These are phyloP conservation scores for Solanum dulcamara DNA, from an alignment of 257 asterid species.

Conservation along the genomic window DNA sequence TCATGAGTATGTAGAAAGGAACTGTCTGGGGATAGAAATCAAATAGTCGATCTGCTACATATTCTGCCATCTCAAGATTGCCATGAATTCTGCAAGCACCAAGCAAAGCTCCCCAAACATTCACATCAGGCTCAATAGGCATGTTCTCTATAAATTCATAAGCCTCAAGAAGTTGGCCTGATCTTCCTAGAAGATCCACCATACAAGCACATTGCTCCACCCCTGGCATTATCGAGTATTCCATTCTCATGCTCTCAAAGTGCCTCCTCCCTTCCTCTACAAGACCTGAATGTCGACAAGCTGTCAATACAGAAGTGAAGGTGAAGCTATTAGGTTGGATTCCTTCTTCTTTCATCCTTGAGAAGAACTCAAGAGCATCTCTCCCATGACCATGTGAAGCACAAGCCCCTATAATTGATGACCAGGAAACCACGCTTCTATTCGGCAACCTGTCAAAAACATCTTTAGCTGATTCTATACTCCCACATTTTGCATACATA, in stretches of 20 bases:
- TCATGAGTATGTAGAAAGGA: constrained; percentile 6
- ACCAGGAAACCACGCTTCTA: constrained; percentile 9
- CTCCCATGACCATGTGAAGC: constrained; percentile 10
- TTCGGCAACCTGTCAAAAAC: constrained; percentile 2
- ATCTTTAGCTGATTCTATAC: constrained; percentile 1
- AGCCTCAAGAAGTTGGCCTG: constrained; percentile 7
- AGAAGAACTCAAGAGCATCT: constrained; percentile 7
- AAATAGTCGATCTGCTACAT: constrained; percentile 3
- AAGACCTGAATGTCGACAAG: constrained; percentile 15
- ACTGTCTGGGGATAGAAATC: background rate
- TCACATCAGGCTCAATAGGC: constrained; percentile 2
- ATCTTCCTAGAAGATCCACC: constrained; percentile 15
- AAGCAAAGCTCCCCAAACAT: constrained; percentile 15
- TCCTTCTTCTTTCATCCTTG: constrained; percentile 8
- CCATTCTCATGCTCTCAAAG: constrained; percentile 8
- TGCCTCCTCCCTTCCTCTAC: constrained; percentile 10
- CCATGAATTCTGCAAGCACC: constrained; percentile 14
- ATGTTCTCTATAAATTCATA: constrained; percentile 7
- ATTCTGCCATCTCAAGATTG: constrained; percentile 9
- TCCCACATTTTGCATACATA: constrained; percentile 17
- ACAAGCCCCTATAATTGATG: constrained; percentile 10
- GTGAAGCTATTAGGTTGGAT: constrained; percentile 7
- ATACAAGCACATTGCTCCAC: constrained; percentile 3
- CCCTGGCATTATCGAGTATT: constrained; percentile 3
- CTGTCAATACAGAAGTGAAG: constrained; percentile 8